Evolutionary conservation across 2,329 filamentous ascomycete species (phyloP).

Genomic region (Cytospora piceae): DNA sequence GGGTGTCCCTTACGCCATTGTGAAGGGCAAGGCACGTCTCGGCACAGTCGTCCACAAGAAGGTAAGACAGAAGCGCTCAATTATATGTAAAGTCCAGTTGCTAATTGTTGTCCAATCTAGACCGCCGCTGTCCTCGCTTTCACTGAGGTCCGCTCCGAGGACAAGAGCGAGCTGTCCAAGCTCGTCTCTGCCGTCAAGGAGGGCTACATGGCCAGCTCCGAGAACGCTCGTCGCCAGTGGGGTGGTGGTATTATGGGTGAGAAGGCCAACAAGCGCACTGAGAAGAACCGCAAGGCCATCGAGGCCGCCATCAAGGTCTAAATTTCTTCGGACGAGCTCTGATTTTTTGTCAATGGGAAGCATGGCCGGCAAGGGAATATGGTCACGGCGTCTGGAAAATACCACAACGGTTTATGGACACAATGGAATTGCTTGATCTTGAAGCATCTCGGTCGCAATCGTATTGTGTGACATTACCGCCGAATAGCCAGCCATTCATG

Average conservation of each 20-base stretch:
- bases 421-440: constrained; percentile 34
- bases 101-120: constrained; percentile 49
- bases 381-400: constrained; percentile 42
- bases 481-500: constrained; percentile 32
- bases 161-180: constrained; percentile 98
- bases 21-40: constrained; percentile 99
- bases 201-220: constrained; percentile 94
- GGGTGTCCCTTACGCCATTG: constrained; percentile 98
- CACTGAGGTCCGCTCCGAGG: constrained; percentile 96
- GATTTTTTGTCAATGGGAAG: constrained; percentile 33
- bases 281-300: constrained; percentile 92
- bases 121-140: constrained; percentile 94
- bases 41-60: constrained; percentile 99
- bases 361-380: constrained; percentile 28
- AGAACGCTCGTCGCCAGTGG: constrained; percentile 91
- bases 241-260: constrained; percentile 99
- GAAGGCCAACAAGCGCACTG: constrained; percentile 79
- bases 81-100: not conserved
- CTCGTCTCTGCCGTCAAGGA: constrained; percentile 96
- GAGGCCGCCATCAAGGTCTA: constrained; percentile 99
- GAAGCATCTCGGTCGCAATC: constrained; percentile 30
- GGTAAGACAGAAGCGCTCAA: constrained; percentile 51
- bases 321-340: constrained; percentile 36
- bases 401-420: constrained; percentile 38
- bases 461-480: constrained; percentile 32